Evolutionary conservation across 108 stramenopile species (phyloP).

Genomic region (Ochromonas danica): DNA sequence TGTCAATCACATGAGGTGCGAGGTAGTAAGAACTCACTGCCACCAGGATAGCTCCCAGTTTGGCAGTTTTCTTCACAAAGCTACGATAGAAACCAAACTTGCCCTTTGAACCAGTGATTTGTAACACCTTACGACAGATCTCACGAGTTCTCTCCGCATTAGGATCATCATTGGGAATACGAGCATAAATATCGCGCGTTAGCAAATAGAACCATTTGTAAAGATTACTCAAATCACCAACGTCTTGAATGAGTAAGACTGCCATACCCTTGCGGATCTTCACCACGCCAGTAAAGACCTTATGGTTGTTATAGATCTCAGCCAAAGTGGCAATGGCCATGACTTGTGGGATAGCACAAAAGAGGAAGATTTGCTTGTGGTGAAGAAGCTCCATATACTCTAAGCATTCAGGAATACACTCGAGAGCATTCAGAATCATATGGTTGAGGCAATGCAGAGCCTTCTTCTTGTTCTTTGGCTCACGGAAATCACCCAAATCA

Average conservation of each 20-base stretch:
- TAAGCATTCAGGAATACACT: slow-evolving; percentile 87
- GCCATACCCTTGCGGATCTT: slow-evolving; percentile 72
- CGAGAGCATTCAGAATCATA: slow-evolving; percentile 91
- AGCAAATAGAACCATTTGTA: slow-evolving; percentile 43
- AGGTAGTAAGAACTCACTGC: too few relatives aligned
- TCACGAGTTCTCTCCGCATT: slow-evolving; percentile 35
- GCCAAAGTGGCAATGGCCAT: slow-evolving; percentile 99
- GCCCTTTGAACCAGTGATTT: too few relatives aligned
- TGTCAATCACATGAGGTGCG: too few relatives aligned
- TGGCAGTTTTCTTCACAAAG: too few relatives aligned
- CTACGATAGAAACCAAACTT: too few relatives aligned
- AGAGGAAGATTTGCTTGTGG: slow-evolving; percentile 84
- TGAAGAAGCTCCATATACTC: slow-evolving; percentile 77
- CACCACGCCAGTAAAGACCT: slow-evolving; percentile 97
- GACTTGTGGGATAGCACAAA: slow-evolving; percentile 96
- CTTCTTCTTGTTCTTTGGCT: slow-evolving; percentile 48
- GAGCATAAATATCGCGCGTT: slow-evolving; percentile 26
- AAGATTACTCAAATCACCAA: slow-evolving; percentile 32
- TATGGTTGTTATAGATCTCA: slow-evolving; percentile 79
- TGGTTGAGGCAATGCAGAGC: slow-evolving; percentile 85
- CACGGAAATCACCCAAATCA: slow-evolving; percentile 77
- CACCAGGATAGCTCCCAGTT: too few relatives aligned
- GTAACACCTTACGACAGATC: not conserved
- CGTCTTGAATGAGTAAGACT: slow-evolving; percentile 50
- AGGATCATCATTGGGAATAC: slow-evolving; percentile 44